Percentiles rank a stretch among this genome's conserved stretches.
These are phyloP conservation scores for Asterella californica DNA, from an alignment of 225 moss, liverwort and hornwort species.

Conservation along the genomic window DNA sequence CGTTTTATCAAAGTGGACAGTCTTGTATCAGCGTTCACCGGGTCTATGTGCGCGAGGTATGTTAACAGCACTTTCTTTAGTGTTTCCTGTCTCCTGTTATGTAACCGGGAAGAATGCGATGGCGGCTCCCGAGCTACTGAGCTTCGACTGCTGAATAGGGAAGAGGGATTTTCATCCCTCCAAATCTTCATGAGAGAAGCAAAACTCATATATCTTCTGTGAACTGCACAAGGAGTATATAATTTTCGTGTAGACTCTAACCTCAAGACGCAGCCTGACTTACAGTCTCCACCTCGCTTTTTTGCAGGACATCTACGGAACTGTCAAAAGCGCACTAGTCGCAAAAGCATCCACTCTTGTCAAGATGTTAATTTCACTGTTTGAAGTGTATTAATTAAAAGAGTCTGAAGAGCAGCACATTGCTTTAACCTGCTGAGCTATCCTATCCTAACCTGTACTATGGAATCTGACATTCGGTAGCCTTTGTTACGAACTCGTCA, in stretches of 20 bases:
- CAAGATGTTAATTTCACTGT: constrained; percentile 19
- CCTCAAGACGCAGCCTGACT: background rate
- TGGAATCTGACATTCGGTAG: background rate
- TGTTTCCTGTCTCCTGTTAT: background rate
- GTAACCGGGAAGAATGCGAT: background rate
- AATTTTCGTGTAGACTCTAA: background rate
- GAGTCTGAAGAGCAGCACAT: background rate
- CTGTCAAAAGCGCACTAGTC: constrained; percentile 28
- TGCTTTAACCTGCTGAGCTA: background rate
- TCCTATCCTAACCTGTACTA: background rate
- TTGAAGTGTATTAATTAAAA: background rate
- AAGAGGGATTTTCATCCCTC: too few relatives aligned
- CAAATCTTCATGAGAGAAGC: too few relatives aligned
- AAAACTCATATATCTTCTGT: too few relatives aligned
- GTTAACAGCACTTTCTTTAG: background rate
- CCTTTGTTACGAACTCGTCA: too few relatives aligned
- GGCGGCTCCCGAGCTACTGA: background rate
- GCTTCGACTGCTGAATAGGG: too few relatives aligned
- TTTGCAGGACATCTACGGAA: constrained; percentile 23
- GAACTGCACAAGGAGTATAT: background rate
- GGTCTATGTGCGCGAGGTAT: constrained; percentile 41
- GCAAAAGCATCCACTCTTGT: constrained; percentile 21
- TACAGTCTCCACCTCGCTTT: background rate
- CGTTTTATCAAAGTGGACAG: constrained; percentile 50
- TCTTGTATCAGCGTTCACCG: constrained; percentile 51